phyloP scores from a whole-genome alignment of 805 yeast species.

The Monosporozyma siamensis region DNA sequence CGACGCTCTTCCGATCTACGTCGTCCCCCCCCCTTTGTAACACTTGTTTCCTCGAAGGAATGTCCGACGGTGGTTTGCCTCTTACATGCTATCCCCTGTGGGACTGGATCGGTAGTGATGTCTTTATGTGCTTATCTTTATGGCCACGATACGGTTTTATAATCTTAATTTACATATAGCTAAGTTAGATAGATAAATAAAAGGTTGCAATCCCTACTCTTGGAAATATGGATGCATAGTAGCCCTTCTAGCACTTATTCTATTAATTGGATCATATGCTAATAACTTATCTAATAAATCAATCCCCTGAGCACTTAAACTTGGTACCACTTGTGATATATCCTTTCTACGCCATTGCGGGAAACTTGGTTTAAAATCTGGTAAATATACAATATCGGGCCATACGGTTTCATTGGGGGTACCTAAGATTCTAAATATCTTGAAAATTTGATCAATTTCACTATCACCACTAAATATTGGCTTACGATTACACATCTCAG shows the following conservation, averaged over 20 bases:
- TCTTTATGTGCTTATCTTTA: too few species aligned
- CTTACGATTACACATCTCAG: constrained; percentile 97
- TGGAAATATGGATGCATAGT: constrained; percentile 63
- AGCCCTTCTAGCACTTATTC: constrained; percentile 93
- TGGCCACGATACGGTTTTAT: too few species aligned
- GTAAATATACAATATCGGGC: constrained; percentile 91
- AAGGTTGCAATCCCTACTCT: too few species aligned
- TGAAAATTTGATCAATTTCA: constrained; percentile 88
- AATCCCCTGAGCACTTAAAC: constrained; percentile 73
- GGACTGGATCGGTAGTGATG: too few species aligned
- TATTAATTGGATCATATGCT: constrained; percentile 84
- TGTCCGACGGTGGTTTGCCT: too few species aligned
- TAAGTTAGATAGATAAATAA: too few species aligned
- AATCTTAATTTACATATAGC: too few species aligned
- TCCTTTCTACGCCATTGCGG: constrained; percentile 86
- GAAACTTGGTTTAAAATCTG: constrained; percentile 80
- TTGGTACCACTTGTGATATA: constrained; percentile 66
- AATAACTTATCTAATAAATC: constrained; percentile 72
- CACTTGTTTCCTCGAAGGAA: too few species aligned
- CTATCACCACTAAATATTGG: constrained; percentile 95
- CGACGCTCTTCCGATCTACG: too few species aligned
- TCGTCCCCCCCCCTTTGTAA: too few species aligned
- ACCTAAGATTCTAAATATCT: constrained; percentile 89
- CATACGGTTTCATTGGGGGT: constrained; percentile 93
- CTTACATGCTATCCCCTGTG: too few species aligned